Evolutionary conservation across 768 basidiomycete genomes (phyloP).

Genomic region (Gelatoporia subvermispora): DNA sequence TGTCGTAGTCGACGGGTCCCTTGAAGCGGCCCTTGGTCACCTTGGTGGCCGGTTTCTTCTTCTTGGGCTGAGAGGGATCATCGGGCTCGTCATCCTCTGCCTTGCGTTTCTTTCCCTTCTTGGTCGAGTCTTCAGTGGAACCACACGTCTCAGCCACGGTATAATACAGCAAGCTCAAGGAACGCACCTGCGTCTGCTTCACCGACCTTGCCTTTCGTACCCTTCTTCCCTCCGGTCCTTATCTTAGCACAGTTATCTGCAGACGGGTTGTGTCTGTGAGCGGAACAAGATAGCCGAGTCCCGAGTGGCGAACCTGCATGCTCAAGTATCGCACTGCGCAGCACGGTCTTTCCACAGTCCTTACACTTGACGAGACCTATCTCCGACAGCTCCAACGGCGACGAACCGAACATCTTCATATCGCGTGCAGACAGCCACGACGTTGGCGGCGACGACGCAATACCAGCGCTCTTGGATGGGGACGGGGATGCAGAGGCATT

Average conservation of each 20-base stretch:
- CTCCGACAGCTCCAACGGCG: slow-evolving; percentile 63
- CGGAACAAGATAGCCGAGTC: too few relatives aligned
- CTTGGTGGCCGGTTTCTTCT: slow-evolving; percentile 72
- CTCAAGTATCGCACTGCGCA: slow-evolving; percentile 69
- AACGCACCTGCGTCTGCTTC: slow-evolving; percentile 37
- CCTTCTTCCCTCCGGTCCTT: slow-evolving; percentile 50
- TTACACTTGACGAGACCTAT: slow-evolving; percentile 66
- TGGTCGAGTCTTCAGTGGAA: slow-evolving; percentile 20
- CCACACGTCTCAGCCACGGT: neutral
- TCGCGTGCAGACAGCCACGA: slow-evolving; percentile 82
- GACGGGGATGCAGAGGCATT: slow-evolving; percentile 26
- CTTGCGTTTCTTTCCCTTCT: slow-evolving; percentile 76
- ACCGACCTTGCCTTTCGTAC: slow-evolving; percentile 47
- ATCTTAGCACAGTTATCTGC: slow-evolving; percentile 61
- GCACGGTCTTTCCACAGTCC: slow-evolving; percentile 77
- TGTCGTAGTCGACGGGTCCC: slow-evolving; percentile 86
- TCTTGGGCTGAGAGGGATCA: slow-evolving; percentile 61
- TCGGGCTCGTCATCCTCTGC: slow-evolving; percentile 69
- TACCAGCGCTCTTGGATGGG: slow-evolving; percentile 29
- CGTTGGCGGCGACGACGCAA: slow-evolving; percentile 68
- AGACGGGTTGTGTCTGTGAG: neutral
- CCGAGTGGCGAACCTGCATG: slow-evolving; percentile 57
- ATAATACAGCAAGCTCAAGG: neutral
- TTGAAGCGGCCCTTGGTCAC: slow-evolving; percentile 76
- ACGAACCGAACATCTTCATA: slow-evolving; percentile 82